Evolutionary conservation across 116 monocot species (phyloP), one percentile per base, ranked within the genome.

Genomic region (Phalaenopsis hybrid): DNA sequence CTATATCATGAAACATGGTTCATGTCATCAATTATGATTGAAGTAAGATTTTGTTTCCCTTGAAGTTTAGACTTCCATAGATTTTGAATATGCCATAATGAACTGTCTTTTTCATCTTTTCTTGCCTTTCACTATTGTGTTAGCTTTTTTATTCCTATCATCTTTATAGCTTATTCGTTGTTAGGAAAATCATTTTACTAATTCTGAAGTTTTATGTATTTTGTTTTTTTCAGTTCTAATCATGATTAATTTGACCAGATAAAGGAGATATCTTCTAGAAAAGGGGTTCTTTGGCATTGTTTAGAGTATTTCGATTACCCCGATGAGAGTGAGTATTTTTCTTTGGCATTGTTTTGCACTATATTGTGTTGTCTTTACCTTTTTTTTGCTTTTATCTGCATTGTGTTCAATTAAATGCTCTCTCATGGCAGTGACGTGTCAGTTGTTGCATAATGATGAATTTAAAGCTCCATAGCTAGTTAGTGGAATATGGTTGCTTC

Each of bases 221-320:
- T 70, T 23, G 70, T 70, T 70, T 37, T 33, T 33, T 70, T 20
- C 70, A 37, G 20, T 13, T 8, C 34, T 70, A 70, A 70, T 70
- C 37, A 37, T 33, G 34, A 37, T 13, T 70, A 70, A 11, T 70
- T 70, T 44, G 23, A 58, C 15, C 82, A 87, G 87, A 87, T 87
- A 37, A 65, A 76, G n/a, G 16, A 68, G 5, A 82, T 79, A 28
- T 33, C 76, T 11, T 52, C 9, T 44, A 15, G 23, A 18, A 82
- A 78, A 12, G 82, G 78, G 8, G 37, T 73, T 8, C 65, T 78
- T 74, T 63, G 59, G 25, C 79, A 46, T 67, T 51, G 8, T 28
- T 80, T 89, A 82, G 89, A 89, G 77, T 86, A 69, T 63, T 80
- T 78, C 61, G 89, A 89, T 44, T 89, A 75, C 70, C 89, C 86